Evolutionary conservation across 2,329 filamentous ascomycete genomes (phyloP), one percentile per base, ranked within the genome.

Genomic region (Colletotrichum tropicale): DNA sequence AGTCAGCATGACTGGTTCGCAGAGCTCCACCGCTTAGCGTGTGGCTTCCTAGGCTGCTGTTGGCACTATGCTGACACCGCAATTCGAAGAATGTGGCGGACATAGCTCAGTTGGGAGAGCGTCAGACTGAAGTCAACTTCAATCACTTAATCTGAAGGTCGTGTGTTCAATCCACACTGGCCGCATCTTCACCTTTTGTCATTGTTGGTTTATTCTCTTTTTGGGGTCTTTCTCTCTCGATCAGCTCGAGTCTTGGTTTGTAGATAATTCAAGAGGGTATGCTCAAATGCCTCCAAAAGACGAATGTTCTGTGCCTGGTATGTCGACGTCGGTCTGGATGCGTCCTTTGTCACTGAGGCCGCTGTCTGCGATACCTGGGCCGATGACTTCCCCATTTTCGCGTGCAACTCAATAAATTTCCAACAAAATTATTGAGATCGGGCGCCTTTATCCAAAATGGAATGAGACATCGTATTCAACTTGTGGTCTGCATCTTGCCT

Each of bases 101-200:
- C 74, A 75, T 75, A 75, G 74, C 74, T 75, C 74, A 75, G 70
- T 75, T 75, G 74, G 74, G 70, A 75, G 71, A 74, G 71, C 71
- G 71, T 74, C 73, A 75, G 73, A 75, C 73, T 75, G 73, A 75
- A 75, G 73, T 52, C 4, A 75, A 75, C 73, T 75, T 75, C 70
- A 73, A 26, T 73, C 70, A 68, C 26, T 68, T 65, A 68, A 75
- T 75, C 73, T 75, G 73, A 75, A 73, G 73, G 73, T 75, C 73
- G 73, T 75, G 70, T 75, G 74, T 75, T 75, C 74, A 75, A 75
- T 75, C 74, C 74, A 75, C 74, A 75, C 74, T 75, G 74, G 74
- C 74, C 74, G 74, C 74, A 75, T 60, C 70, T 74, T 69, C 64
- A 60, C 2, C 21, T 73, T 75, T 65, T 72, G 55, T 15, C 8